These are phyloP conservation scores for Vigna trinervia DNA, from an alignment of 306 rosid genomes.

Conservation along the genomic window DNA sequence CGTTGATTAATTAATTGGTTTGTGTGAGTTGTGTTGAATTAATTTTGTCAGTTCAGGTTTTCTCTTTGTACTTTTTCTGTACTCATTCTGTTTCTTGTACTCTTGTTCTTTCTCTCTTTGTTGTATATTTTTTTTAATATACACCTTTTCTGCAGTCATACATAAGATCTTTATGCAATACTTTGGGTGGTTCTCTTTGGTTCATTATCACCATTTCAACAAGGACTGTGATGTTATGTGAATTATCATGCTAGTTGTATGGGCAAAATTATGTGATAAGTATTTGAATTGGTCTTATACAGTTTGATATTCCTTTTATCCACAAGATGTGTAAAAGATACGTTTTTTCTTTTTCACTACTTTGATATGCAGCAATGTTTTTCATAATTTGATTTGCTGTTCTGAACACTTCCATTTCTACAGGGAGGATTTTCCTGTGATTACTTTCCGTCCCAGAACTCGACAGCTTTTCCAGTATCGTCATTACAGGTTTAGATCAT, in stretches of 20 bases:
- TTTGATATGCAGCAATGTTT: constrained; percentile 23
- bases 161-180: not conserved
- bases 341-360: not conserved
- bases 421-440: constrained; percentile 92
- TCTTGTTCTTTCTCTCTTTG: constrained; percentile 6
- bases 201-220: constrained; percentile 9
- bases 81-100: constrained; percentile 2
- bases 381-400: constrained; percentile 32
- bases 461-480: constrained; percentile 95
- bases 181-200: not conserved
- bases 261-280: constrained; percentile 23
- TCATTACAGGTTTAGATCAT: constrained; percentile 80
- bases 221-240: constrained; percentile 11
- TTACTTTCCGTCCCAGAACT: constrained; percentile 92
- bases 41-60: constrained; percentile 25
- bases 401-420: constrained; percentile 43
- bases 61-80: constrained; percentile 12
- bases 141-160: not conserved
- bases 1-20: constrained; percentile 13
- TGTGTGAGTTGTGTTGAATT: not conserved
- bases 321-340: not conserved
- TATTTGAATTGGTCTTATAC: constrained; percentile 34
- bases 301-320: constrained; percentile 21
- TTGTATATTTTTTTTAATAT: not conserved
- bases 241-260: constrained; percentile 26